Base-by-base conservation (phyloP, 2,329 filamentous ascomycete genomes). In the Beauveria rudraprayagi region DNA sequence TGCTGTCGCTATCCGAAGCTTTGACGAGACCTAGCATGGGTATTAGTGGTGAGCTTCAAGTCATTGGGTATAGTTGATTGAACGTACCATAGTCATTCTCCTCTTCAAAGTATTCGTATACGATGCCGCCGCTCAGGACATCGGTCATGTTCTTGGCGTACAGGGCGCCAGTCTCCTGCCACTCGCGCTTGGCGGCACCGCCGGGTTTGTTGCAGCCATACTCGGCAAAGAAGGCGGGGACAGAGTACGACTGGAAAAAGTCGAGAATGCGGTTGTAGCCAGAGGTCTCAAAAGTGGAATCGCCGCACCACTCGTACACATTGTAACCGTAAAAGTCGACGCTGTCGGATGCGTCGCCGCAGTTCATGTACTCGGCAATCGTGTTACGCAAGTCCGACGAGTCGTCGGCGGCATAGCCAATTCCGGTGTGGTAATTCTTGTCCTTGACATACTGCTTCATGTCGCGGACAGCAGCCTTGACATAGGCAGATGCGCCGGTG, bases 251-350 rank as follows among this genome's bases (percentile, higher is more conserved):
- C 63, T 80, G 75, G 80, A 96, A 99, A 78, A 96, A 93, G 66
- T 90, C 76, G 68, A 92, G 92, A 73, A 93, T 89, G 60, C 85
- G 82, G 66, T 88, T 81, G 77, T 92, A 99, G 60, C 91, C 91
- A 3, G 94, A 97, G 62, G 81, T 72, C 41, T 80, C 71, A 78
- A 89, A 94, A 69, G 80, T 85, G 71, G 90, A 96, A 67, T 92
- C 75, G 67, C 93, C 94, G 74, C 94, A 99, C 94, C 94, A 99
- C 60, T 92, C 96, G 83, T 99, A 99, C 78, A 97, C 96, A 82
- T 99, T 99, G 88, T 97, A 97, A 62, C 94, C 94, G 90, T 92
- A 99, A 82, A 95, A 97, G 77, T 99, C 94, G 67, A 97, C 96
- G 64, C 88, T 70, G 11, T 79, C 77, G 34, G 79, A 71, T 63